Percentiles rank a stretch among this genome's conserved stretches.
Conservation (phyloP, 768 basidiomycete genomes). For the Podaxis sp. region DNA sequence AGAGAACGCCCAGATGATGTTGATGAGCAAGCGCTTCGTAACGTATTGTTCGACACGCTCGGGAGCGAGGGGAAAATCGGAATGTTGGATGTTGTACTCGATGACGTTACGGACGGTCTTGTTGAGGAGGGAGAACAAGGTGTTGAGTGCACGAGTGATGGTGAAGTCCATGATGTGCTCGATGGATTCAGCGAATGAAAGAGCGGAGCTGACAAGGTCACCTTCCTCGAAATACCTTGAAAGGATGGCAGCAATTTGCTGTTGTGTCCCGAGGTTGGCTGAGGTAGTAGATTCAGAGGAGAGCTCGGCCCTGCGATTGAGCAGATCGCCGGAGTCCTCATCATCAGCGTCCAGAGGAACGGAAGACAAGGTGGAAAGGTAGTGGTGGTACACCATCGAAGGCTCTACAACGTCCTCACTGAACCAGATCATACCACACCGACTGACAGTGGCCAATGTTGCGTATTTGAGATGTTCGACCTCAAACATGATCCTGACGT, state of each 20-base stretch:
- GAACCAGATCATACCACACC: constrained; percentile 99
- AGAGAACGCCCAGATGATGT: constrained; percentile 96
- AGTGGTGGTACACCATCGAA: constrained; percentile 87
- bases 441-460: constrained; percentile 97
- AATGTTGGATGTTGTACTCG: constrained; percentile 92
- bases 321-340: constrained; percentile 65
- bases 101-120: constrained; percentile 92
- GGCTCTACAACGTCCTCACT: constrained; percentile 94
- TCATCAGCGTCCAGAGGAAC: constrained; percentile 87
- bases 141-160: constrained; percentile 84
- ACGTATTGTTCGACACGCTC: constrained; percentile 92
- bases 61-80: constrained; percentile 85
- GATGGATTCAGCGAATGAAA: constrained; percentile 78
- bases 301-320: constrained; percentile 58
- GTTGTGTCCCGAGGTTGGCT: constrained; percentile 70
- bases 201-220: constrained; percentile 77
- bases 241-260: constrained; percentile 68
- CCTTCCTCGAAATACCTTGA: constrained; percentile 81
- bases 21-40: constrained; percentile 84
- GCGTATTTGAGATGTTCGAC: constrained; percentile 98
- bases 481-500: constrained; percentile 99
- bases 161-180: constrained; percentile 99
- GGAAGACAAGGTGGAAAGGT: constrained; percentile 73
- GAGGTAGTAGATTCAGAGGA: constrained; percentile 51
- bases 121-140: constrained; percentile 95